Conservation (phyloP, 2,329 filamentous ascomycete genomes). For the Claviceps purpurea region DNA sequence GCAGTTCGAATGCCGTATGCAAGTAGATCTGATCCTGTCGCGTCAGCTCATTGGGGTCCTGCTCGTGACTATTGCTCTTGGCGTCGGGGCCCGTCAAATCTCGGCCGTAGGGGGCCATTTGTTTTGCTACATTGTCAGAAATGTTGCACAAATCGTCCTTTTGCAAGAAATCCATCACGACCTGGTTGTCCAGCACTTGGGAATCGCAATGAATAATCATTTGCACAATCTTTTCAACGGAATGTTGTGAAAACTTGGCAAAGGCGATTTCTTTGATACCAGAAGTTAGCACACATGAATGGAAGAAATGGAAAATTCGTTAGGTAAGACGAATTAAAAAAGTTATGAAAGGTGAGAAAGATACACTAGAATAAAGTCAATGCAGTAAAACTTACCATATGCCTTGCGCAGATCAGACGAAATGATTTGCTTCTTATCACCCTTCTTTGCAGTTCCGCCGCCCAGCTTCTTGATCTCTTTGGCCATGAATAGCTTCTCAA, state of each 20-base stretch:
- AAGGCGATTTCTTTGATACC: conserved; percentile 59
- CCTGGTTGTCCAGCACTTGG: conserved; percentile 74
- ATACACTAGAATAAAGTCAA: neutral
- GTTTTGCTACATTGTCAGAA: conserved; percentile 77
- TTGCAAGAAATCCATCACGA: conserved; percentile 94
- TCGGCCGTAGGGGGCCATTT: conserved; percentile 88
- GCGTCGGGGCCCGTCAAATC: conserved; percentile 91
- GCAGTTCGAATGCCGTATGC: conserved; percentile 82
- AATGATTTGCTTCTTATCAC: conserved; percentile 96
- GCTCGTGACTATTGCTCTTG: conserved; percentile 62
- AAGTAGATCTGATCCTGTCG: conserved; percentile 93
- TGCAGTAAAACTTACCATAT: conserved; percentile 44
- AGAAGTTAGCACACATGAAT: too few species aligned
- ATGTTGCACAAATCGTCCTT: conserved; percentile 88
- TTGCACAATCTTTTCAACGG: conserved; percentile 73
- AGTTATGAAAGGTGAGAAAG: neutral
- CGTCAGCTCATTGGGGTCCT: conserved; percentile 78
- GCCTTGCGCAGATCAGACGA: conserved; percentile 78
- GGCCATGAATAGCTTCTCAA: conserved; percentile 93
- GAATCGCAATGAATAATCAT: conserved; percentile 94
- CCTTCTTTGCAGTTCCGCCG: conserved; percentile 57
- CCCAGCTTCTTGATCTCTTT: conserved; percentile 90
- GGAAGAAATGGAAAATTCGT: neutral
- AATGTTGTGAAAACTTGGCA: conserved; percentile 77
- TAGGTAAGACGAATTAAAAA: neutral